Conservation (phyloP, 176 grass and related monocot species). For the Elymus sibiricus region DNA sequence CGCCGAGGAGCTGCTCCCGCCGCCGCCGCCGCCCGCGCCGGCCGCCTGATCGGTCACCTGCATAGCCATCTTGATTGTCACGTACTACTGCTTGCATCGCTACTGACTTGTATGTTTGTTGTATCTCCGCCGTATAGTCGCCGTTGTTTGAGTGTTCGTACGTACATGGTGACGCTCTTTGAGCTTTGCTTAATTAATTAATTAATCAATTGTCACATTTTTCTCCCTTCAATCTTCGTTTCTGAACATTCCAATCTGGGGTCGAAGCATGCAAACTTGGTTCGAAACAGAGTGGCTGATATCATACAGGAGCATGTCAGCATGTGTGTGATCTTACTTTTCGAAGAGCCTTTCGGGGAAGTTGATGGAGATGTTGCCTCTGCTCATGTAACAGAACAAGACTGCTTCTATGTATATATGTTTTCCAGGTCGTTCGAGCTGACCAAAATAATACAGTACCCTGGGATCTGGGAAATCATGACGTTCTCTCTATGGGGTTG, state of each 20-base stretch:
- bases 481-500: too few species aligned
- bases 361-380: too few species aligned
- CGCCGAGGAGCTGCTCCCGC: conserved; percentile 37
- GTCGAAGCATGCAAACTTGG: neutral
- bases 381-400: too few species aligned
- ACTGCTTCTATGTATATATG: too few species aligned
- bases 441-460: too few species aligned
- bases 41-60: neutral
- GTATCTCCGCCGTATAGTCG: neutral
- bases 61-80: neutral
- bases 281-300: neutral
- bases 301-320: too few species aligned
- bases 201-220: neutral
- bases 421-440: too few species aligned
- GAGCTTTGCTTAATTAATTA: too few species aligned
- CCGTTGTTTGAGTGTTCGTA: neutral
- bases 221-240: neutral
- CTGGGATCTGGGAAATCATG: too few species aligned
- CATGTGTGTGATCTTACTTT: too few species aligned
- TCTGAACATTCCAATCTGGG: neutral
- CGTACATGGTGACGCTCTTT: neutral
- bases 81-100: neutral
- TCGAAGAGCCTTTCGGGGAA: too few species aligned
- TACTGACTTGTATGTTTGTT: neutral
- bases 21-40: neutral